phyloP scores from a whole-genome alignment of 2,329 filamentous ascomycete species.

The Ophiostoma ulmi region DNA sequence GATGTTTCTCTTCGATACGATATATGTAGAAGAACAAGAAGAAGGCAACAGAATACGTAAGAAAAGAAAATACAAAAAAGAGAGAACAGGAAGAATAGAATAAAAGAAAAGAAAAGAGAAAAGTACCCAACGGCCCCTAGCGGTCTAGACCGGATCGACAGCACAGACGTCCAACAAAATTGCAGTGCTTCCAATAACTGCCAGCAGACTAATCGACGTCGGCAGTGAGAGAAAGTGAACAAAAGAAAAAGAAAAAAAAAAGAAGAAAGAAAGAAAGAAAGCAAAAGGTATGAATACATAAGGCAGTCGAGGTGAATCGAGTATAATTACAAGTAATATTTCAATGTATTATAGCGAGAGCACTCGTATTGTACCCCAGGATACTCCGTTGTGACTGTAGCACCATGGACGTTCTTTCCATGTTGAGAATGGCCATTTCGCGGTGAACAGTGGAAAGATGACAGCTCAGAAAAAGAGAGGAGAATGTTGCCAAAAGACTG shows the following conservation, averaged over 20 bases:
- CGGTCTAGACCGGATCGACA: slow-evolving; percentile 9
- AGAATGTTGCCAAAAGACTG: neutral
- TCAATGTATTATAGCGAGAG: neutral
- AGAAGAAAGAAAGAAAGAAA: neutral
- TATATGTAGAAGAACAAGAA: neutral
- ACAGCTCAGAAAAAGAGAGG: neutral
- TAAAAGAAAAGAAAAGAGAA: neutral
- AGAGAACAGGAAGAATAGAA: neutral
- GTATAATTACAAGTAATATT: too few species aligned
- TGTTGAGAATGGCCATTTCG: neutral
- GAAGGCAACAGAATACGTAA: neutral
- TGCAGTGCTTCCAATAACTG: neutral
- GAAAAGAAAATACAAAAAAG: neutral
- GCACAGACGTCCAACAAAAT: neutral
- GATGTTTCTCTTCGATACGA: too few species aligned
- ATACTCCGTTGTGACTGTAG: neutral
- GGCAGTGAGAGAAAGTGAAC: neutral
- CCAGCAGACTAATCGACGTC: neutral
- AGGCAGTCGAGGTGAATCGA: too few species aligned
- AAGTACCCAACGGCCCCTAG: neutral
- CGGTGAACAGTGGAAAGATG: neutral
- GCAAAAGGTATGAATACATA: neutral
- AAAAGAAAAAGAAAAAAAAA: neutral
- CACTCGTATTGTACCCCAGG: neutral
- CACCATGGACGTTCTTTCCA: neutral